These are phyloP conservation scores for Sporothrix sp. DNA, from an alignment of 2,329 filamentous ascomycete genomes.

Conservation along the genomic window DNA sequence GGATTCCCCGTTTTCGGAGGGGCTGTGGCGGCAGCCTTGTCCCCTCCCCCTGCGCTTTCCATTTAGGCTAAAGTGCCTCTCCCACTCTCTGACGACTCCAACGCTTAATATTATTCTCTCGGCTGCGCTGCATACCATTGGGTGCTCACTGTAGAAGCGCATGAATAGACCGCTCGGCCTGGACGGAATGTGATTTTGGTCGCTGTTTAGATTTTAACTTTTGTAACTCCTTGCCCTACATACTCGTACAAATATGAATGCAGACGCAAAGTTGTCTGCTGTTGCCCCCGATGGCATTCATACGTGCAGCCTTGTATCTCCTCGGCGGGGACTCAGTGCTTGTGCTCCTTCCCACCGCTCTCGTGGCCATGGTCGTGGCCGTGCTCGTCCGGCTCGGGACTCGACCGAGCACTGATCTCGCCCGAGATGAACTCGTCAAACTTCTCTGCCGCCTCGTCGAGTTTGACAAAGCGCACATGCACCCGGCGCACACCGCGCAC, in stretches of 20 bases:
- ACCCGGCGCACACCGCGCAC: conserved; percentile 79
- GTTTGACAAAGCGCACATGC: conserved; percentile 71
- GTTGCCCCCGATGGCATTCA: neutral
- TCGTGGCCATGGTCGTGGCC: conserved; percentile 27
- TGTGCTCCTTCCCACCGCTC: conserved; percentile 8
- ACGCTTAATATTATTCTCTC: too few relatives aligned
- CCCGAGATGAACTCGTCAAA: conserved; percentile 72
- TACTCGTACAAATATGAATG: neutral
- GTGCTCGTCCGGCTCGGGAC: conserved; percentile 50
- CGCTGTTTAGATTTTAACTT: neutral
- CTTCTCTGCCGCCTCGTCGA: conserved; percentile 44
- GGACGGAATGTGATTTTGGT: neutral
- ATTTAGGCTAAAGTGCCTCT: conserved; percentile 15
- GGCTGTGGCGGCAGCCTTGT: conserved; percentile 9
- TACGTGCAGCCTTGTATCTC: neutral
- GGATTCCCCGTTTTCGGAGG: conserved; percentile 1
- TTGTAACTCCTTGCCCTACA: neutral
- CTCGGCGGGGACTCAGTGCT: neutral
- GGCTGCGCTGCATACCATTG: too few relatives aligned
- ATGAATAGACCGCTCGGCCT: too few relatives aligned
- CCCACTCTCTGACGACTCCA: neutral
- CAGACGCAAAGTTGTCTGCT: neutral
- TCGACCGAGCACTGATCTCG: conserved; percentile 46
- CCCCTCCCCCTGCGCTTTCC: neutral
- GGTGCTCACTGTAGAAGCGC: too few relatives aligned